Base-by-base conservation (phyloP, 2,329 filamentous ascomycete genomes). In the Hypoxylon sp. region DNA sequence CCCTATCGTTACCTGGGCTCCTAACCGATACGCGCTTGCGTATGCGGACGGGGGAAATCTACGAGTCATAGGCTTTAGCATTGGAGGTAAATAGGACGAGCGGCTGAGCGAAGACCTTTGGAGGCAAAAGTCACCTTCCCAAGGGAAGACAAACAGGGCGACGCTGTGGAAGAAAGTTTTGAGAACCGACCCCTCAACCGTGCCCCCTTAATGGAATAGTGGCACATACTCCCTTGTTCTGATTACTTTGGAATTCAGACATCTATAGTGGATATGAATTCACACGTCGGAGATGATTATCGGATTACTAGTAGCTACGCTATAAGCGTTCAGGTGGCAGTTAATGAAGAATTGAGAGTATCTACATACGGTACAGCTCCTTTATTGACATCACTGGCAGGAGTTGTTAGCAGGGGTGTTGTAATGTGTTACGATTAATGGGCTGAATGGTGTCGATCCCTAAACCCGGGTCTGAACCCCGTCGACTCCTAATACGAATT, bases 1-100 rank as follows among this genome's bases (percentile, higher is more conserved):
- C 56, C 86, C 87, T 1, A 84, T 91, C 10, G 89, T 93, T 6
- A 85, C 89, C 2, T 94, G 91, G 91, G 90, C 92, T 67, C 91
- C 91, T 2, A 89, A 85, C 43, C 83, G 88, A 59, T 94, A 94
- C 75, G 88, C 86, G 68, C 78, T 94, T 62, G 91, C 91, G 1
- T 93, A 92, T 74, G 87, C 87, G 54, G 91, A 94, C 72, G 77
- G 87, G 34, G 89, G 89, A 0, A 84, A 84, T 52, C 76, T 94
- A 60, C 88, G 89, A 71, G 91, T 93, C 59, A 81, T 92, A 49
- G 89, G 89, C 10, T 78, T 85, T 37, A 86, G 87, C 68, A 71
- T 76, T 20, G 82, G 82, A 49, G 76, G 77, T 57, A 83, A 81
- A 70, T 80, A 73, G 64, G 66, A 71, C 50, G 7, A 56, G 37